Evolutionary conservation across 1,284 basidiomycete genomes (phyloP), one percentile per base, ranked within the genome.

Genomic region (Kwoniella shivajii): DNA sequence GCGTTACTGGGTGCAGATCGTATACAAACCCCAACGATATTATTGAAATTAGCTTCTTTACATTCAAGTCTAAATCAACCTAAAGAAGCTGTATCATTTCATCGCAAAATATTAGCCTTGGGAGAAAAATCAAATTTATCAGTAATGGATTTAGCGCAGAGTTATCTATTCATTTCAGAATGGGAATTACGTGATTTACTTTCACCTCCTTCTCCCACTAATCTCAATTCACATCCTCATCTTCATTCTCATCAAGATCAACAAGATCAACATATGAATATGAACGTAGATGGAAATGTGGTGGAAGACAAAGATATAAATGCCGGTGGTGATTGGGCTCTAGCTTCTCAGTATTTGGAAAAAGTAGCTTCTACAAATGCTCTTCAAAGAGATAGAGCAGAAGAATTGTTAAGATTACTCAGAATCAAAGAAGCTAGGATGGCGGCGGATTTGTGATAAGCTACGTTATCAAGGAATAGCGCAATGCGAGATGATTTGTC

Each of bases 1-100:
- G 92, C 92, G 3, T 81, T 95, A 41, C 85, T 94, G 55, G 86
- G 90, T 45, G 88, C 90, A 14, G 90, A 93, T 74, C 82, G 85
- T 0, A 82, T 86, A 56, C 91, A 95, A 73, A 89, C 85, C 11
- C 83, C 82, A 29, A 85, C 88, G 50, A 86, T 87, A 70, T 79
- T 89, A 16, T 36, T 62, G 9, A 91, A 88, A 71, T 82, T 96
- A 27, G 92, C 91, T 10, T 84, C 83, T 60, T 80, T 95, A 34
- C 85, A 92, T 73, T 54, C 57, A 1, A 60, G 64, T 0, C 43
- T 73, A 16, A 59, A 61, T 11, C 54, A 65, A 33, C 18, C 48
- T 2, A 76, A 88, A n/a, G 62, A 73, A 45, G 64, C 64, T 11
- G 57, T 66, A 4, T 61, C 43, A 22, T 73, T 59, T 57, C 75